Evolutionary conservation across 176 grass and related monocot species (phyloP).

Genomic region (Lolium rigidum): DNA sequence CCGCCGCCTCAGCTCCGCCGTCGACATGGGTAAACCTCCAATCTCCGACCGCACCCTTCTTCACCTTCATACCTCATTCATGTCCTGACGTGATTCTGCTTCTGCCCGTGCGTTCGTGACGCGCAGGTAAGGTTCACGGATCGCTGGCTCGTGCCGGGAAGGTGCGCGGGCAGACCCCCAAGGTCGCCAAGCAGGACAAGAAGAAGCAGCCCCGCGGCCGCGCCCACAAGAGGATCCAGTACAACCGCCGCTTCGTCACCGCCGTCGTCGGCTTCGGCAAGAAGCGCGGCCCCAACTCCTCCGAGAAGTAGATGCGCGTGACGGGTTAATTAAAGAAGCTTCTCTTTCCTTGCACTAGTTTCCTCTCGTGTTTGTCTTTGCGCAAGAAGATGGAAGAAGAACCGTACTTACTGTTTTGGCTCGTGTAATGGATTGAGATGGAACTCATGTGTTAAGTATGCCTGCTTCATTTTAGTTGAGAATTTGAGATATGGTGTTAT

Average conservation of each 20-base stretch:
- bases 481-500: conserved; percentile 39
- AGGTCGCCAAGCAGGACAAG: conserved; percentile 95
- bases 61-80: neutral
- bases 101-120: neutral
- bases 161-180: conserved; percentile 83
- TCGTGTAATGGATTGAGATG: neutral
- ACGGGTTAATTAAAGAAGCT: neutral
- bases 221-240: conserved; percentile 89
- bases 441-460: conserved; percentile 35
- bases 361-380: conserved; percentile 16
- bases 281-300: conserved; percentile 93
- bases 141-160: conserved; percentile 86
- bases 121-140: conserved; percentile 86
- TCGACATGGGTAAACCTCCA: conserved; percentile 44
- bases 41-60: neutral
- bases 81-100: neutral
- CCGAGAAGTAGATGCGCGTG: conserved; percentile 61
- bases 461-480: conserved; percentile 1
- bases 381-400: conserved; percentile 17
- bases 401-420: neutral
- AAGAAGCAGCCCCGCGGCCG: conserved; percentile 89
- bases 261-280: conserved; percentile 88
- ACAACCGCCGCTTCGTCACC: conserved; percentile 92
- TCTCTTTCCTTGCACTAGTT: conserved; percentile 34
- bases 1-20: neutral